Conservation (phyloP, 768 basidiomycete species). For the Daedaleopsis nitida region DNA sequence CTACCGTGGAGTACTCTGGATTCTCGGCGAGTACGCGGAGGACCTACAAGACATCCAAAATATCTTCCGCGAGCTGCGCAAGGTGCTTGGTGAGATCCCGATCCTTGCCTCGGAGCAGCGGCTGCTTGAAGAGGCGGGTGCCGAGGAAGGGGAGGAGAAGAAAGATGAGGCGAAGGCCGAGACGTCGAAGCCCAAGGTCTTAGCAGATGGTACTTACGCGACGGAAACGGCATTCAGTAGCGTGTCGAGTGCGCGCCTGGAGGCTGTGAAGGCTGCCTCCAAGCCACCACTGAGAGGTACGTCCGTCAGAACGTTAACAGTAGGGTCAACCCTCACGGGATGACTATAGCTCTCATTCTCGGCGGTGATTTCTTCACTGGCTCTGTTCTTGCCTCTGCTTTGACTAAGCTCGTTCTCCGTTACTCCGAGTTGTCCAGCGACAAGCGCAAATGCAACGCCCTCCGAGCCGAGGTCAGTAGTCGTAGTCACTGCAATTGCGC, state of each 20-base stretch:
- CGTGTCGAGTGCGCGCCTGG: constrained; percentile 60
- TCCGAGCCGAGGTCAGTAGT: constrained; percentile 78
- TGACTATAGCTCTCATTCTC: constrained; percentile 71
- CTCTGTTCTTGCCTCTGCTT: constrained; percentile 81
- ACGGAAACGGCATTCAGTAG: constrained; percentile 90
- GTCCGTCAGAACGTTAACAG: constrained; percentile 19
- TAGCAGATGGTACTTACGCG: constrained; percentile 97
- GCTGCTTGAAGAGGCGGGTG: constrained; percentile 74
- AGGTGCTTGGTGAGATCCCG: constrained; percentile 94
- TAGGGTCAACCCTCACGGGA: not conserved
- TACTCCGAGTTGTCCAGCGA: constrained; percentile 56
- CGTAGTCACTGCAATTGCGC: not conserved
- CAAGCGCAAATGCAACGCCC: constrained; percentile 57
- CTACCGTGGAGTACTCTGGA: constrained; percentile 95
- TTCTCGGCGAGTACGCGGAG: constrained; percentile 94
- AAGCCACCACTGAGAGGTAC: constrained; percentile 89
- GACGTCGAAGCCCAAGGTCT: constrained; percentile 68
- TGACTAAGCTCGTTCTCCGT: constrained; percentile 90
- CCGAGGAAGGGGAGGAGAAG: constrained; percentile 50
- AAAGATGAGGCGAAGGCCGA: constrained; percentile 51
- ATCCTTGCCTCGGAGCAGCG: constrained; percentile 90
- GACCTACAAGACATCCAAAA: constrained; percentile 64
- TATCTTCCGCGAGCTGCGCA: constrained; percentile 77
- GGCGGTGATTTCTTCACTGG: constrained; percentile 98
- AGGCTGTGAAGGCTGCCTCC: constrained; percentile 81